phyloP scores from a whole-genome alignment of 805 yeast genomes.

The Ogataea parapolymorpha region DNA sequence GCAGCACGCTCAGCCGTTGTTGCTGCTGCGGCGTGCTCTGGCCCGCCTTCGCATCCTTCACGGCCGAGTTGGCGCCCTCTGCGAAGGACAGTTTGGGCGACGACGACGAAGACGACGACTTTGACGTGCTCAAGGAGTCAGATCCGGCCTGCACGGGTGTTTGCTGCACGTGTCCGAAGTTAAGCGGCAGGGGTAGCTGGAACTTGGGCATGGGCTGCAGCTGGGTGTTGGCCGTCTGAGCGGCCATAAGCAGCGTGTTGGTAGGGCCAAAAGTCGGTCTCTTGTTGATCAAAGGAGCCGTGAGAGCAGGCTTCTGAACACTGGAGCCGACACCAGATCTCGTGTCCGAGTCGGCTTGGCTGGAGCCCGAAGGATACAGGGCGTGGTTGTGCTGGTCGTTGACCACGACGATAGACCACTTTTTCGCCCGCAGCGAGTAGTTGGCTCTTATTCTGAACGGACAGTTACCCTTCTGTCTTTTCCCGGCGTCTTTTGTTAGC shows the following conservation, averaged over 20 bases:
- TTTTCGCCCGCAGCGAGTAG: slow-evolving; percentile 45
- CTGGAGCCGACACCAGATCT: slow-evolving; percentile 7
- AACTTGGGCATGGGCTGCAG: slow-evolving; percentile 18
- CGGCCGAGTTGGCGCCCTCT: slow-evolving; percentile 6
- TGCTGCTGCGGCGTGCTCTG: slow-evolving; percentile 13
- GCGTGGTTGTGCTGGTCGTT: slow-evolving; percentile 60
- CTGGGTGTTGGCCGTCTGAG: slow-evolving; percentile 19
- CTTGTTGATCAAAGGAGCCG: slow-evolving; percentile 6
- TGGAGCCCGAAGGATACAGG: slow-evolving; percentile 23
- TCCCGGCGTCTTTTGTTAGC: slow-evolving; percentile 12
- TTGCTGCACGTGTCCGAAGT: slow-evolving; percentile 17
- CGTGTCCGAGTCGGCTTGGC: slow-evolving; percentile 8
- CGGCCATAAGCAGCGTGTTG: slow-evolving; percentile 24
- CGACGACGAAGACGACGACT: slow-evolving; percentile 22
- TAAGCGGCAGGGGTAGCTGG: slow-evolving; percentile 23
- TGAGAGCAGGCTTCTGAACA: slow-evolving; percentile 7
- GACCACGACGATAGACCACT: slow-evolving; percentile 61
- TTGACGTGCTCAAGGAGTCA: slow-evolving; percentile 18
- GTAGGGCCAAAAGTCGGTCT: slow-evolving; percentile 24
- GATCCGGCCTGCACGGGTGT: slow-evolving; percentile 10
- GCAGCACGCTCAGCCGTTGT: slow-evolving; percentile 20
- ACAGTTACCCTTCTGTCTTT: slow-evolving; percentile 38
- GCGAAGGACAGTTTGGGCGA: slow-evolving; percentile 17
- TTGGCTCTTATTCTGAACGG: slow-evolving; percentile 68
- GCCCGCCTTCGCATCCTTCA: slow-evolving; percentile 3